phyloP scores from a whole-genome alignment of 1,284 basidiomycete species.

The Pyrrhoderma lamaoense region DNA sequence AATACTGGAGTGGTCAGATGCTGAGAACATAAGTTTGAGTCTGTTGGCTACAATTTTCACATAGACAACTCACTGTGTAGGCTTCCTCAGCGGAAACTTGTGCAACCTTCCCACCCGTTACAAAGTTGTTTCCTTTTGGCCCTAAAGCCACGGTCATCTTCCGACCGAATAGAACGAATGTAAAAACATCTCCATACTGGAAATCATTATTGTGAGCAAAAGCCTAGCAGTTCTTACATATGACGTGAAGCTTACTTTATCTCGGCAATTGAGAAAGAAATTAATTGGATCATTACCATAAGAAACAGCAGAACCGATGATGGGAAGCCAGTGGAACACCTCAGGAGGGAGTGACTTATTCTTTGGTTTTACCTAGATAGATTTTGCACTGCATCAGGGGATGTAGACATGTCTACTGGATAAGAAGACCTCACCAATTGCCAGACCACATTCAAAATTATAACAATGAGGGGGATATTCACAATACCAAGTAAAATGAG shows the following conservation, averaged over 20 bases:
- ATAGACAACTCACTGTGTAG: constrained; percentile 62
- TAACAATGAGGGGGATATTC: constrained; percentile 24
- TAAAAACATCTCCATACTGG: constrained; percentile 80
- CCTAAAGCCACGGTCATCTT: constrained; percentile 90
- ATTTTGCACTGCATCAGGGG: background rate
- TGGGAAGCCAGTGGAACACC: constrained; percentile 74
- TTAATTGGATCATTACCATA: constrained; percentile 79
- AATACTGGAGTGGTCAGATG: constrained; percentile 90
- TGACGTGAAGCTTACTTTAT: constrained; percentile 64
- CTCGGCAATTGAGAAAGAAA: constrained; percentile 68
- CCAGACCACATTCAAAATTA: constrained; percentile 38
- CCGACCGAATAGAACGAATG: constrained; percentile 85
- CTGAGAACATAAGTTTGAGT: constrained; percentile 32
- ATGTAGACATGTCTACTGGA: background rate
- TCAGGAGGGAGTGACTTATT: constrained; percentile 60
- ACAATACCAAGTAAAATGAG: constrained; percentile 17
- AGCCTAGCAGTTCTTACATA: too few relatives aligned
- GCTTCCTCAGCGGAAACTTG: constrained; percentile 96
- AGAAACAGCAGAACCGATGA: constrained; percentile 66
- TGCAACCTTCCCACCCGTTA: constrained; percentile 89
- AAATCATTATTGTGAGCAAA: too few relatives aligned
- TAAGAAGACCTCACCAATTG: constrained; percentile 34
- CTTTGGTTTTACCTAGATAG: constrained; percentile 44
- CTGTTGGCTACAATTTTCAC: background rate
- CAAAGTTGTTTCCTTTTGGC: constrained; percentile 88